phyloP scores from a whole-genome alignment of 257 asterid genomes.

The Mitragyna speciosa region DNA sequence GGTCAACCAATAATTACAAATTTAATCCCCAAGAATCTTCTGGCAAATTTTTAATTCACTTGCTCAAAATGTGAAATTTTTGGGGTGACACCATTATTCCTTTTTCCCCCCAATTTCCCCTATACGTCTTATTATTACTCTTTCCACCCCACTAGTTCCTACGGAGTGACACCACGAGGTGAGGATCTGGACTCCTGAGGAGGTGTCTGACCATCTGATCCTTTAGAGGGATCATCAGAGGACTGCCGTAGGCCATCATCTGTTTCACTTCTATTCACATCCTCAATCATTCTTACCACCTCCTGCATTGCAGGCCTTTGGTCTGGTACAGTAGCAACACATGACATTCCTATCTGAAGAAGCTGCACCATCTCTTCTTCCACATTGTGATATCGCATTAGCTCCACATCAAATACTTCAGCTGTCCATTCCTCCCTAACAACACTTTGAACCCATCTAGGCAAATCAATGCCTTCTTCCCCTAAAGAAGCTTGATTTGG shows the following conservation, averaged over 20 bases:
- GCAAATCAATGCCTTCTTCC: conserved; percentile 90
- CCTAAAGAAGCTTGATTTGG: conserved; percentile 94
- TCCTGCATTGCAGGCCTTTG: conserved; percentile 77
- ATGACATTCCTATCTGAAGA: conserved; percentile 91
- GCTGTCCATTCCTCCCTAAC: conserved; percentile 99
- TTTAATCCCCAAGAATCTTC: conserved; percentile 13
- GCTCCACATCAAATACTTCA: conserved; percentile 90
- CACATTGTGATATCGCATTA: conserved; percentile 84
- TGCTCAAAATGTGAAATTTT: conserved; percentile 12
- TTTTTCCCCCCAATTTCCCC: neutral
- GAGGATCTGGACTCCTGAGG: conserved; percentile 65
- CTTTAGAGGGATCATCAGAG: conserved; percentile 69
- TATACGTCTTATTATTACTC: neutral
- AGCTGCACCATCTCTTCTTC: conserved; percentile 99
- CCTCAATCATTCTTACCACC: conserved; percentile 82
- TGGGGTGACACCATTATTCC: conserved; percentile 9
- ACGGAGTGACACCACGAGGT: conserved; percentile 62
- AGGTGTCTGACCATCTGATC: conserved; percentile 80
- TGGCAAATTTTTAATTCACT: conserved; percentile 10
- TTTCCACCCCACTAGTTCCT: too few relatives aligned
- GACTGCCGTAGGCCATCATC: conserved; percentile 72
- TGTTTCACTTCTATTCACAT: conserved; percentile 65
- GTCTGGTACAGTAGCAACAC: conserved; percentile 76
- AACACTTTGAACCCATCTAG: conserved; percentile 96
- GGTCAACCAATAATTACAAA: conserved; percentile 26